A percentile compares a stretch with the other conserved stretches of the same genome.
Evolutionary conservation across 257 asterid species (phyloP).

Genomic region (Petrea volubilis): DNA sequence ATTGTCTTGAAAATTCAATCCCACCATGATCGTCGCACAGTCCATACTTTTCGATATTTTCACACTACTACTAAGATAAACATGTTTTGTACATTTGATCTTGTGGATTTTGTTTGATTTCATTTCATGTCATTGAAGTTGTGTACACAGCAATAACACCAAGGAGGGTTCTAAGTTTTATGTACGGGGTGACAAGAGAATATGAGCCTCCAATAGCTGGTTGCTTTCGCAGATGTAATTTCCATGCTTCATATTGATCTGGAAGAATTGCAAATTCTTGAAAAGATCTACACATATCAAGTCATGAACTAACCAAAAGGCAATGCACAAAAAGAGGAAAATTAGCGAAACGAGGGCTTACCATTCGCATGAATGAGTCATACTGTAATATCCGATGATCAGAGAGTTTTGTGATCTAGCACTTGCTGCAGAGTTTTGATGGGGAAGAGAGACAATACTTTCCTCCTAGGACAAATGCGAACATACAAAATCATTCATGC

Average conservation of each 20-base stretch:
- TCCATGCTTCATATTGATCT: no score
- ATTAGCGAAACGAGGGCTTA: neutral
- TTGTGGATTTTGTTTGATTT: neutral
- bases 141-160: neutral
- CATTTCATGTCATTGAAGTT: neutral
- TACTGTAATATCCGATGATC: conserved; percentile 9
- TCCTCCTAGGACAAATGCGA: conserved; percentile 44
- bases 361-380: neutral
- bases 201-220: no score
- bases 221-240: no score
- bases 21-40: no score
- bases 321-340: neutral
- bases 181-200: conserved; percentile 2
- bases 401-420: conserved; percentile 32
- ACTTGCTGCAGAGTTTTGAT: conserved; percentile 30
- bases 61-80: neutral
- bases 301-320: neutral
- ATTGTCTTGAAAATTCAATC: no score
- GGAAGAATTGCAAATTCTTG: neutral
- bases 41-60: no score
- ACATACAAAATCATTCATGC: neutral
- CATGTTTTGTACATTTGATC: conserved; percentile 6
- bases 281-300: neutral
- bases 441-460: conserved; percentile 57
- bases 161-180: neutral